Evolutionary conservation across 192 early-diverging fungal species (phyloP).

Genomic region (Backusella luteola): DNA sequence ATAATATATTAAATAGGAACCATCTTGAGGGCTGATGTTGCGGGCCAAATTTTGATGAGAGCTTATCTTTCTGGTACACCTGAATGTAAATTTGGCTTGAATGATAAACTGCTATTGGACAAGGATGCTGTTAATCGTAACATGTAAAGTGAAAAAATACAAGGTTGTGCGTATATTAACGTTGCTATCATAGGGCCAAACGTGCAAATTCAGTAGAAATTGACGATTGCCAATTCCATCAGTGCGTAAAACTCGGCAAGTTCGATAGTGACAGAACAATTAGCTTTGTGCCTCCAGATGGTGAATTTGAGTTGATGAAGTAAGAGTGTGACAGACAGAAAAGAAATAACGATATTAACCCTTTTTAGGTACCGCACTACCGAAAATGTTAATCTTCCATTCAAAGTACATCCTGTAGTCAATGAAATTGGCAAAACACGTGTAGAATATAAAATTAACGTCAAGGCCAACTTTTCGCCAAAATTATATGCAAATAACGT

Average conservation of each 20-base stretch:
- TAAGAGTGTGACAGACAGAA: slow-evolving; percentile 23
- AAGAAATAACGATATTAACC: neutral
- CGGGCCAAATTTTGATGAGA: slow-evolving; percentile 90
- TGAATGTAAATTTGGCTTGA: slow-evolving; percentile 96
- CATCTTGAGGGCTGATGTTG: slow-evolving; percentile 84
- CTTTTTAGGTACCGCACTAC: slow-evolving; percentile 80
- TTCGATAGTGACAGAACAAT: slow-evolving; percentile 94
- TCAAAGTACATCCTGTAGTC: slow-evolving; percentile 91
- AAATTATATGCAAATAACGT: slow-evolving; percentile 93
- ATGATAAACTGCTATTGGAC: slow-evolving; percentile 90
- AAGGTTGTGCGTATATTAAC: no score
- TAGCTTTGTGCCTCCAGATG: slow-evolving; percentile 96
- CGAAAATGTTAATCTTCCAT: slow-evolving; percentile 94
- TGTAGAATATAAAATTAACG: slow-evolving; percentile 87
- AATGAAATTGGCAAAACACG: slow-evolving; percentile 77
- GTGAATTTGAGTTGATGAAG: slow-evolving; percentile 96
- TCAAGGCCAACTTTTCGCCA: slow-evolving; percentile 86
- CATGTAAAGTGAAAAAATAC: slow-evolving; percentile 19
- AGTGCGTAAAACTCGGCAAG: slow-evolving; percentile 91
- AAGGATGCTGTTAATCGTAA: slow-evolving; percentile 55
- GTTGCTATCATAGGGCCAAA: slow-evolving; percentile 8
- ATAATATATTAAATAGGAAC: slow-evolving; percentile 51
- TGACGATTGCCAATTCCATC: slow-evolving; percentile 98
- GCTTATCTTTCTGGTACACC: slow-evolving; percentile 97
- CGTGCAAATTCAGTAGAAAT: slow-evolving; percentile 79